phyloP scores from a whole-genome alignment of 1,284 basidiomycete species.

The Fomes fomentarius region DNA sequence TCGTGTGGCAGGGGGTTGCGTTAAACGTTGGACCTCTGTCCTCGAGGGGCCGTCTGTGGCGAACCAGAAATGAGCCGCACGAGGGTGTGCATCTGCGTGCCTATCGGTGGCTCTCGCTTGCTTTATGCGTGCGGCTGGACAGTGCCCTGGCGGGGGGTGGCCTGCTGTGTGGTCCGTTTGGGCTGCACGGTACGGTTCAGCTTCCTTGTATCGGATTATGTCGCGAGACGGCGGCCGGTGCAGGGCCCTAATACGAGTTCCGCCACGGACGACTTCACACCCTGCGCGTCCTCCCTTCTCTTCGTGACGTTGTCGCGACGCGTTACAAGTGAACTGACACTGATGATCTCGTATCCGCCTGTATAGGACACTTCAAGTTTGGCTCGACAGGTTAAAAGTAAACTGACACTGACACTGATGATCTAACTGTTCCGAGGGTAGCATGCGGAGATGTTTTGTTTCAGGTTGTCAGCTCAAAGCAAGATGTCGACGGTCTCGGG shows the following conservation, averaged over 20 bases:
- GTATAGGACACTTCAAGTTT: too few species aligned
- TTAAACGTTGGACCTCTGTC: neutral
- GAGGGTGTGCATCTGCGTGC: neutral
- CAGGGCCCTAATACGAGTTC: neutral
- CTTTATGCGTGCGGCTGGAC: slow-evolving; percentile 10
- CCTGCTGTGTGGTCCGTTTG: neutral
- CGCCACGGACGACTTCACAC: neutral
- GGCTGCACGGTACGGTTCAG: too few species aligned
- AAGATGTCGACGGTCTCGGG: neutral
- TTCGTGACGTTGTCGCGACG: neutral
- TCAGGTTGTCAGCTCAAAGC: neutral
- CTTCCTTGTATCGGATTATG: neutral
- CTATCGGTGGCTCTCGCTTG: slow-evolving; percentile 11
- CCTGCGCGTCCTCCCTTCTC: neutral
- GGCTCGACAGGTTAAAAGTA: too few species aligned
- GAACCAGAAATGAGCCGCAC: neutral
- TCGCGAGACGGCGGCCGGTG: neutral
- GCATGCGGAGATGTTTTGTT: too few species aligned
- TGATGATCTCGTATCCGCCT: too few species aligned
- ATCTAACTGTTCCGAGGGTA: too few species aligned
- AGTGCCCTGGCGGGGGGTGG: neutral
- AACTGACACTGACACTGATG: too few species aligned
- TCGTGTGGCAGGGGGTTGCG: too few species aligned
- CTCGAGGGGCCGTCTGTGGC: neutral
- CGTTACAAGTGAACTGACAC: too few species aligned